These are phyloP conservation scores for Butyriboletus appendiculatus DNA, from an alignment of 1,284 basidiomycete genomes.

Conservation along the genomic window DNA sequence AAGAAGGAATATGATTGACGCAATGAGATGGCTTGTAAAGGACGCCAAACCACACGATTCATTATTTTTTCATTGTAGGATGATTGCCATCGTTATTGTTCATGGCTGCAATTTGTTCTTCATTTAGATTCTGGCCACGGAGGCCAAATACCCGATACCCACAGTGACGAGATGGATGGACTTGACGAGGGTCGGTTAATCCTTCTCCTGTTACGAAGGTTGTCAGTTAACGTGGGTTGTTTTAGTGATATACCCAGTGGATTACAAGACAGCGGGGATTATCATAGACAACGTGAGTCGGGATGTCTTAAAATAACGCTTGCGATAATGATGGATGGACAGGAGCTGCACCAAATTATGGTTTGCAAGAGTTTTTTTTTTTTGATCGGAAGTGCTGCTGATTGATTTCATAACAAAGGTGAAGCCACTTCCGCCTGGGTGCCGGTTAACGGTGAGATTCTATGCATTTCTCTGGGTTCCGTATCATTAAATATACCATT, in stretches of 20 bases:
- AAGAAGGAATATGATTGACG: constrained; percentile 75
- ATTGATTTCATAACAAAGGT: constrained; percentile 42
- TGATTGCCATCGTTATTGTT: not conserved
- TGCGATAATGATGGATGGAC: constrained; percentile 3
- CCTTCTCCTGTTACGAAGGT: not conserved
- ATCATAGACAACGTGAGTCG: constrained; percentile 76
- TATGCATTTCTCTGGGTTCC: not conserved
- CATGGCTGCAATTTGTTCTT: not conserved
- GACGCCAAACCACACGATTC: constrained; percentile 78
- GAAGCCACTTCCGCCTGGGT: constrained; percentile 56
- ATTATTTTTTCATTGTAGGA: constrained; percentile 82
- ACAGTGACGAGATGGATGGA: constrained; percentile 72
- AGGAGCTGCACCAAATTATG: constrained; percentile 65
- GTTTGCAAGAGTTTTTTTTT: constrained; percentile 37
- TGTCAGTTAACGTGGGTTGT: not conserved
- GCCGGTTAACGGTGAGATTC: constrained; percentile 65
- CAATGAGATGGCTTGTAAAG: constrained; percentile 86
- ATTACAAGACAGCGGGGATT: constrained; percentile 66
- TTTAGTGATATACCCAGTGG: constrained; percentile 71
- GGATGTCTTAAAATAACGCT: not conserved
- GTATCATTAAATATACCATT: not conserved
- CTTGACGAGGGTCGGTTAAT: constrained; percentile 60
- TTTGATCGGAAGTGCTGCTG: not conserved
- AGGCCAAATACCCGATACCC: constrained; percentile 69
- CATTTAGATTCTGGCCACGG: constrained; percentile 78